A percentile compares a stretch with the other conserved stretches of the same genome.
These are phyloP conservation scores for Rhizophora mangle DNA, from an alignment of 345 rosid species.

Conservation along the genomic window DNA sequence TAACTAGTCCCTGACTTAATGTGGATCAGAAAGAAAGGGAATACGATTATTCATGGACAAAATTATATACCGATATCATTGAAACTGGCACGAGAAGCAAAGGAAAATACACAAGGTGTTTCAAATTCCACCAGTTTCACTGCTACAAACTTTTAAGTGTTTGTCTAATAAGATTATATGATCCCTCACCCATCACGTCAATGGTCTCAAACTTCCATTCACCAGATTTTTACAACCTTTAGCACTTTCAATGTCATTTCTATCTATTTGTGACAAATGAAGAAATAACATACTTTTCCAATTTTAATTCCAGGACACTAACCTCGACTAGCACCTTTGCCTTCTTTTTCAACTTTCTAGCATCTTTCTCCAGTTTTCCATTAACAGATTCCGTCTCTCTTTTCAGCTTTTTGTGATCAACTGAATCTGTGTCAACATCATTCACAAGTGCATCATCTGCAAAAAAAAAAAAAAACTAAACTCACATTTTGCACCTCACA, in stretches of 20 bases:
- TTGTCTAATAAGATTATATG: background rate
- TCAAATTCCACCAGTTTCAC: background rate
- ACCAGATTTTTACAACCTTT: background rate
- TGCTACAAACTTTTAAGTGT: background rate
- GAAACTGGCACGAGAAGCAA: background rate
- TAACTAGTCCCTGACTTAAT: too few species aligned
- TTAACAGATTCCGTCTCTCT: constrained; percentile 31
- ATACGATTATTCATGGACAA: background rate
- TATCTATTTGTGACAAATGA: background rate
- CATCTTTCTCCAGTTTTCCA: constrained; percentile 42
- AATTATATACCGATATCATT: background rate
- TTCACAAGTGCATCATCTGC: constrained; percentile 20
- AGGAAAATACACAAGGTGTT: background rate
- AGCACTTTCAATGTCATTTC: background rate
- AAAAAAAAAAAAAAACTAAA: background rate
- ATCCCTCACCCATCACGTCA: background rate
- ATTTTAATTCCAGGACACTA: constrained; percentile 19
- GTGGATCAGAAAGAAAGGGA: too few species aligned
- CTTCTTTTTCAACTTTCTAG: constrained; percentile 59
- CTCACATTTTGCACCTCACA: background rate
- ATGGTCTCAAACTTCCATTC: background rate
- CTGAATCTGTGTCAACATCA: constrained; percentile 36
- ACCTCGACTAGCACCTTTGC: constrained; percentile 80
- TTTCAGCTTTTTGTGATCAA: constrained; percentile 42
- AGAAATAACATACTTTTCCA: background rate